Evolutionary conservation across 495 filamentous ascomycete genomes (phyloP).

Genomic region (Neurospora sp.): DNA sequence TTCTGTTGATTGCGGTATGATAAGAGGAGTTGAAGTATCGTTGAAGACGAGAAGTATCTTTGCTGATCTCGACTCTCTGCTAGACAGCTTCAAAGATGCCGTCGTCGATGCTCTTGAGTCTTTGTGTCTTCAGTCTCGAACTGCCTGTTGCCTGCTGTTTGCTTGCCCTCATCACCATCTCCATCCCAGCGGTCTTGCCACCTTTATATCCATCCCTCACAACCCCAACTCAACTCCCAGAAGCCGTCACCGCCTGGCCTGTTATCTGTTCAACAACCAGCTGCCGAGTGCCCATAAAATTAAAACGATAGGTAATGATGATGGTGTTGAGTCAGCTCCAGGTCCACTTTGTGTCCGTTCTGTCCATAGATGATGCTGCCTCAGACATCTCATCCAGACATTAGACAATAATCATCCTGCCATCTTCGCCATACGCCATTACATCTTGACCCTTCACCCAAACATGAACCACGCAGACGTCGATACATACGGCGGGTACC

Average conservation of each 20-base stretch:
- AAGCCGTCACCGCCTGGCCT: neutral
- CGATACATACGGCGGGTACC: neutral
- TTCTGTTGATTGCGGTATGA: neutral
- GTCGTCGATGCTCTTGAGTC: neutral
- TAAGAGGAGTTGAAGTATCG: neutral
- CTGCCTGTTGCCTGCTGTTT: neutral
- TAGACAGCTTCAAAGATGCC: too few species aligned
- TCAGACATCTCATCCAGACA: too few species aligned
- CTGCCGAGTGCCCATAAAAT: too few species aligned
- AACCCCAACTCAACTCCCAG: neutral
- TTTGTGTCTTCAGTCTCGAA: neutral
- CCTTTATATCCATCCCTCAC: neutral
- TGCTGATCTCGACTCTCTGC: neutral
- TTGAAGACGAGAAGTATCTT: neutral
- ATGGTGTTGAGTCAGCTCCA: neutral
- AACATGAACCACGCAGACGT: neutral
- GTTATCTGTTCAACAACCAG: neutral
- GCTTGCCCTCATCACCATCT: neutral
- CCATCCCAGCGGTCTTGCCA: neutral
- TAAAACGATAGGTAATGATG: neutral
- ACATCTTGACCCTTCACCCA: neutral
- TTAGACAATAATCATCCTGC: neutral
- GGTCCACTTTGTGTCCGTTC: neutral
- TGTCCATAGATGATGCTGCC: neutral
- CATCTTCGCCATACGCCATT: neutral